Percentiles rank a stretch among this genome's conserved stretches.
phyloP scores from a whole-genome alignment of 306 rosid genomes.

The Cercis canadensis region DNA sequence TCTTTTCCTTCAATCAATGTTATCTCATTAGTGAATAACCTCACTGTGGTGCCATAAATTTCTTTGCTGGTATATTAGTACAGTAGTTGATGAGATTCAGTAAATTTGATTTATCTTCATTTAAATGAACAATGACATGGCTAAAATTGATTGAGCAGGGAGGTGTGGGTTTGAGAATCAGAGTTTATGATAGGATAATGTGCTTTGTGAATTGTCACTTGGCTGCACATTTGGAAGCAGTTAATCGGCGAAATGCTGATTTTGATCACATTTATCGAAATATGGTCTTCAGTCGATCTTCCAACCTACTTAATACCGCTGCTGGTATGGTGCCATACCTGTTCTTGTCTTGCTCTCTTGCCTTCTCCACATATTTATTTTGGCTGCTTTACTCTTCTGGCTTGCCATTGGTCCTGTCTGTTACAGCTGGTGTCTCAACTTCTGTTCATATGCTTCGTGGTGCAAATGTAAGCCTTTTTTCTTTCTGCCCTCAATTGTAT shows the following conservation, averaged over 20 bases:
- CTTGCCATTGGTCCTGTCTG: constrained; percentile 83
- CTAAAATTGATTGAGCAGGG: constrained; percentile 68
- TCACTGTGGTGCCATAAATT: constrained; percentile 3
- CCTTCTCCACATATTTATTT: constrained; percentile 91
- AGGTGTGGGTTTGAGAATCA: constrained; percentile 97
- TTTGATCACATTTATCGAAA: constrained; percentile 95
- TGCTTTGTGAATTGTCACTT: constrained; percentile 99
- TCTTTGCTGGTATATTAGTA: constrained; percentile 8
- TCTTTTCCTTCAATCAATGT: constrained; percentile 9
- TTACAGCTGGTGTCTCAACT: constrained; percentile 96
- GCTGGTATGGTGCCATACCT: constrained; percentile 95
- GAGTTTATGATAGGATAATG: constrained; percentile 94
- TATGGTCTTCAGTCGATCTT: constrained; percentile 88
- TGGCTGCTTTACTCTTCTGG: constrained; percentile 98
- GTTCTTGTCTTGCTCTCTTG: constrained; percentile 84
- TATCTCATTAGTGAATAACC: constrained; percentile 17
- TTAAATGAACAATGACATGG: constrained; percentile 42
- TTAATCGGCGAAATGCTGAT: constrained; percentile 95
- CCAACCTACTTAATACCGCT: constrained; percentile 74
- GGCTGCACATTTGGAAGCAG: constrained; percentile 99
- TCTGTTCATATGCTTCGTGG: constrained; percentile 66
- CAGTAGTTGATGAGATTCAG: background rate
- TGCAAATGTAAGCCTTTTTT: constrained; percentile 68
- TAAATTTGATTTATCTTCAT: constrained; percentile 2
- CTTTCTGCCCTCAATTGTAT: constrained; percentile 21